Evolutionary conservation across 177 flowering plant species (phyloP), one percentile per base, ranked within the genome.

Genomic region (Vitis hybrid): DNA sequence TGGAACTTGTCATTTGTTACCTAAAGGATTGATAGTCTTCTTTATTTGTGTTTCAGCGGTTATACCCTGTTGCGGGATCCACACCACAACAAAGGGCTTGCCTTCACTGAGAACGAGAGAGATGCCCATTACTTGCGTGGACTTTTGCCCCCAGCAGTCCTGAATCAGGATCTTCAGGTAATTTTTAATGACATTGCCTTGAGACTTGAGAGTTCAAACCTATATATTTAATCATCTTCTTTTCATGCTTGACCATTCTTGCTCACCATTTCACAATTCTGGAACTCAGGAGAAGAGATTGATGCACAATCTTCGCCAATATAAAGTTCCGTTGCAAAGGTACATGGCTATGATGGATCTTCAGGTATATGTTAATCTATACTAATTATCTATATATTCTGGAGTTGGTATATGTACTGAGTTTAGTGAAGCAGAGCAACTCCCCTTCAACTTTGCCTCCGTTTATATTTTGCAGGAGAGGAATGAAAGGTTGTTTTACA

Each of bases 401-500:
- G 10, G 14, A 26, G 22, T 39, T 39, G 18, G 18, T 33, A 21
- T 6, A 12, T 61, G 6, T 31, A 14, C 2, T 33, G 45, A 33
- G 11, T 9, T 21, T 5, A 29, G 10, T 12, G 15, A 53, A 13
- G 7, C 16, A 5, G 19, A 19, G 18, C 60, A 57, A 22, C 10
- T 57, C 10, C 60, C 19, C 26, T 57, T 16, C 22, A 57, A 16
- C 19, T 57, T 16, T 10, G 2, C 60, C 60, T 16, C 60, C 0
- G 59, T 51, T 26, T 59, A n/a, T 39, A 52, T 64, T 69, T 62
- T 73, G 2, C 88, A 90, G 95, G 94, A 92, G 80, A 87, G 89
- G 77, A 92, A 90, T 66, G 95, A 90, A 77, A 84, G 86, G 77
- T 76, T 92, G 62, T 92, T 89, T 68, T 92, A 92, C 82, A 92